Percentiles rank a stretch among this genome's conserved stretches.
Evolutionary conservation across 176 grass and related monocot species (phyloP).

Genomic region (Musa troglodytarum): DNA sequence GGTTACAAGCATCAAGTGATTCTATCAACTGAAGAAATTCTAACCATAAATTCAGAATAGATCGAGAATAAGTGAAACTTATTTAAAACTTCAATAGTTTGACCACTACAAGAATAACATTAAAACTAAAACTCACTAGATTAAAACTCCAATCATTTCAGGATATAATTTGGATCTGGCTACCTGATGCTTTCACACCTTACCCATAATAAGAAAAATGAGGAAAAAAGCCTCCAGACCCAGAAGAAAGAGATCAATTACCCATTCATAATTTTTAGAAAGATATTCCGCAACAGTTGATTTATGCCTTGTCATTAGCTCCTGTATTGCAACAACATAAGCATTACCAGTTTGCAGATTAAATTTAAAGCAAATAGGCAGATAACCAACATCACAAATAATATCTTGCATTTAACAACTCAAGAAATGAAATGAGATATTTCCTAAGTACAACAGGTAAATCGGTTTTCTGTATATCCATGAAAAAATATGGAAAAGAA

Average conservation of each 20-base stretch:
- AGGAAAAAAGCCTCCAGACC: neutral
- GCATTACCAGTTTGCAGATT: neutral
- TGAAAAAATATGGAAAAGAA: neutral
- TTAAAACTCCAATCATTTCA: no score
- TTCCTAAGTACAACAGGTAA: neutral
- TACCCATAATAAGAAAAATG: neutral
- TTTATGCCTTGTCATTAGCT: conserved; percentile 48
- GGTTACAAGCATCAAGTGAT: no score
- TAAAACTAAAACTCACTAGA: no score
- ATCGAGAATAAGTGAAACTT: no score
- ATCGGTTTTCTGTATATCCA: neutral
- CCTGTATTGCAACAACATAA: conserved; percentile 25
- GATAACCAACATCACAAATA: neutral
- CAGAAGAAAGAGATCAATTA: conserved; percentile 11
- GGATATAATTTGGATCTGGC: no score
- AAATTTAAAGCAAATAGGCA: neutral
- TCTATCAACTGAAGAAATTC: no score
- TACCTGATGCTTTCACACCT: neutral
- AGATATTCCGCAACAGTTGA: conserved; percentile 35
- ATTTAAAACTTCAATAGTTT: no score
- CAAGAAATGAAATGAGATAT: neutral
- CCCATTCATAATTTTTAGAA: conserved; percentile 54
- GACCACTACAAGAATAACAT: no score
- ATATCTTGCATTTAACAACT: neutral
- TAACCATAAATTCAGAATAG: no score